Evolutionary conservation across 2,329 filamentous ascomycete genomes (phyloP), one percentile per base, ranked within the genome.

Genomic region (Chaetoscypha palmicola): DNA sequence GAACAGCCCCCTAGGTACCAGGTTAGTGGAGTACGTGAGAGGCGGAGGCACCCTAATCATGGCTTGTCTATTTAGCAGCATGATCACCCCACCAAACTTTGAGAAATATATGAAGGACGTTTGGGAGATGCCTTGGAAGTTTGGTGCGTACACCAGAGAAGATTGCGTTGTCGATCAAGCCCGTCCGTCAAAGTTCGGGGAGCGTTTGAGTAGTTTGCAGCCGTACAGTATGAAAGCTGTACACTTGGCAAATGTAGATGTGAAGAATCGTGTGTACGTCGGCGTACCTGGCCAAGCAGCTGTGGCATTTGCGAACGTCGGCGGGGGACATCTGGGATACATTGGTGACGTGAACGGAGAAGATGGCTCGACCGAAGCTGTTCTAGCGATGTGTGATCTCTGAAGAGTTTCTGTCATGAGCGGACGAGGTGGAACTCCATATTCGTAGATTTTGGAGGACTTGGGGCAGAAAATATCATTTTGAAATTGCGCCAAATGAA

Each of bases 341-440:
- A 24, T 44, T 14, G 42, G 42, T 9, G 42, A 44, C 34, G 20
- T 39, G 8, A 28, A 34, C 5, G 11, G 22, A 5, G 21, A 33
- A 33, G 9, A 2, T 19, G 35, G 35, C 7, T 28, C 35, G n/a
- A 32, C 20, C 2, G 17, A 24, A 20, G 19, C 39, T 10, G 11
- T 38, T 12, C 24, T 38, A n/a, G 16, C 21, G 1, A 44, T 44
- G 42, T 44, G 35, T 26, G 35, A 34, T 21, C 2, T 43, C 22
- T 41, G 12, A 22, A 37, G n/a, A 12, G 3, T 22, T 8, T n/a
- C 9, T 10, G 5, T 17, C 10, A 26, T n/a, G n/a, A n/a, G n/a
- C n/a, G n/a, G n/a, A n/a, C n/a, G n/a, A n/a, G n/a, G n/a, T n/a
- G n/a, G n/a, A n/a, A n/a, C n/a, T n/a, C n/a, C n/a, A n/a, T n/a